phyloP scores from a whole-genome alignment of 805 yeast genomes.

The Candida maris region DNA sequence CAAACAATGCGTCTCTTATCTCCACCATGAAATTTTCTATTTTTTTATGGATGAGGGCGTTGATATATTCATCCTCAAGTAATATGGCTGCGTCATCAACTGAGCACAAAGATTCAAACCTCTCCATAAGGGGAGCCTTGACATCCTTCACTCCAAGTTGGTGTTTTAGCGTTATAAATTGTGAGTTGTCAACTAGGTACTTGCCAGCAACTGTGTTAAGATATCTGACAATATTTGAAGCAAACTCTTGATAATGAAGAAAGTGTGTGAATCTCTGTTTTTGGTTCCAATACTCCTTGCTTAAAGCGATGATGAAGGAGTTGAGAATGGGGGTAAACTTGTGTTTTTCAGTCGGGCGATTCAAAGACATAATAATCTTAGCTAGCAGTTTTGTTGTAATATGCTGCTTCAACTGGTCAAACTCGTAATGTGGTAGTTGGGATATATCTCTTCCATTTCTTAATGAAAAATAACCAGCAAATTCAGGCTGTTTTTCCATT shows the following conservation, averaged over 20 bases:
- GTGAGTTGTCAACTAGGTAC: slow-evolving; percentile 16
- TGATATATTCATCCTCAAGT: slow-evolving; percentile 21
- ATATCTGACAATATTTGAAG: slow-evolving; percentile 21
- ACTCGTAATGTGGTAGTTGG: slow-evolving; percentile 14
- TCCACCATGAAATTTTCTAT: slow-evolving; percentile 15
- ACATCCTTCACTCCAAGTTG: slow-evolving; percentile 20
- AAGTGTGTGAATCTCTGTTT: slow-evolving; percentile 1
- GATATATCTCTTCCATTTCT: slow-evolving; percentile 20
- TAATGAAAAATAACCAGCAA: slow-evolving; percentile 16
- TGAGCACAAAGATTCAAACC: slow-evolving; percentile 22
- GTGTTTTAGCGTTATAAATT: slow-evolving; percentile 15
- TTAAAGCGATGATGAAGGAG: slow-evolving; percentile 13
- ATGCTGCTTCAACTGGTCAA: slow-evolving; percentile 14
- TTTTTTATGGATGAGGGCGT: slow-evolving; percentile 12
- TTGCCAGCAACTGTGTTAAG: slow-evolving; percentile 22
- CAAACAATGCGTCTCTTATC: slow-evolving; percentile 12
- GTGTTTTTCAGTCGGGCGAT: slow-evolving; percentile 1
- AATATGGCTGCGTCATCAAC: slow-evolving; percentile 19
- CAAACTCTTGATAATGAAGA: slow-evolving; percentile 11
- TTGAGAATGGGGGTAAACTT: slow-evolving; percentile 4
- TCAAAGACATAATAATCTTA: slow-evolving; percentile 15
- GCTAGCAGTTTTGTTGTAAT: slow-evolving; percentile 22
- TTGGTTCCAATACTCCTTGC: slow-evolving; percentile 17
- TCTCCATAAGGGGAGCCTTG: slow-evolving; percentile 22
- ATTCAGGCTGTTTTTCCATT: slow-evolving; percentile 7